Base-by-base conservation (phyloP, 768 basidiomycete genomes). In the Ramaria sp. region DNA sequence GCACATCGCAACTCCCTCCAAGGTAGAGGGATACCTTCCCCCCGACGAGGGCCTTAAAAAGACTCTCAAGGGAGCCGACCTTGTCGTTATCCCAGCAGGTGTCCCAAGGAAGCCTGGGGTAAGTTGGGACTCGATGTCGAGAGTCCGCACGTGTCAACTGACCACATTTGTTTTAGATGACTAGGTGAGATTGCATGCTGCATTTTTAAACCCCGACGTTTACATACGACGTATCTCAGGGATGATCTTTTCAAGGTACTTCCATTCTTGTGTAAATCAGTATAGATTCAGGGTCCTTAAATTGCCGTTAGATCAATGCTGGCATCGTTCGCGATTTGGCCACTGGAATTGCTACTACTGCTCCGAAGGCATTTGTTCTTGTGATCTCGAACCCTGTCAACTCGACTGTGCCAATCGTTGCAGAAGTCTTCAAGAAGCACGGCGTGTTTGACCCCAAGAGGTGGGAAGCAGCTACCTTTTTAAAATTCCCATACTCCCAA, bases 301-400 rank as follows among this genome's bases (percentile, higher is more conserved):
- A n/a, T n/a, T n/a, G n/a, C n/a, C n/a, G n/a, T n/a, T 58, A 96
- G 90, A 96, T 94, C 77, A 99, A 99, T 71, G 96, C 91, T 55
- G 92, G 92, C 45, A 99, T 99, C 67, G 88, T 97, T 56, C 84
- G 84, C 62, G 90, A 91, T 64, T 82, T 99, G 56, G 95, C 94
- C 15, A 85, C 81, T 34, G 93, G 88, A 30, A 88, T 93, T 62
- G 94, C 95, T 15, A 82, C 78, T 15, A 66, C 71, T 48, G 80
- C 81, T 41, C 95, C 95, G 57, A 93, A 92, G 65, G 96, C 96
- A 20, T 85, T 87, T 63, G 81, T 98, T 43, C 81, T 93, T 48
- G 93, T 99, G 61, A 98, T 99, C 69, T 95, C 96, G 62, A 99
- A 99, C 76, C 96, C 96, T 30, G 95, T 99, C 66, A 98, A 99